A percentile compares a stretch with the other conserved stretches of the same genome.
Conservation (phyloP, 1,284 basidiomycete genomes). For the Tylopilus sp. region DNA sequence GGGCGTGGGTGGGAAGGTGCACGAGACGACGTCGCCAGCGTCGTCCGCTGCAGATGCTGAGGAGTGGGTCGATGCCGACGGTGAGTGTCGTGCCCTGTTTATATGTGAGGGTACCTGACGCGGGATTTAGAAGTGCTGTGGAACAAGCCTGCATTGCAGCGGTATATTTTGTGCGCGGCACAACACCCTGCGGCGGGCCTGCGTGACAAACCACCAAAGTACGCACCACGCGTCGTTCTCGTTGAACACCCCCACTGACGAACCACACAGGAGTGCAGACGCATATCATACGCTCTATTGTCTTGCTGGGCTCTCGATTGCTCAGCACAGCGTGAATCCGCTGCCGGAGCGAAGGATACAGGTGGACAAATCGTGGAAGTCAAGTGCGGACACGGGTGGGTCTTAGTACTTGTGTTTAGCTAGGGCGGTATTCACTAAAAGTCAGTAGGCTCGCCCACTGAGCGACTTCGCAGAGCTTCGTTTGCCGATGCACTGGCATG, state of each 20-base stretch:
- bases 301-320: constrained; percentile 87
- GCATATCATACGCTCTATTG: constrained; percentile 95
- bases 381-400: constrained; percentile 29
- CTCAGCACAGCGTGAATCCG: constrained; percentile 82
- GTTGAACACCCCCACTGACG: not conserved
- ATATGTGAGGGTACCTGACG: not conserved
- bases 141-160: constrained; percentile 81
- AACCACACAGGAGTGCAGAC: constrained; percentile 73
- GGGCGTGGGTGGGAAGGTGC: constrained; percentile 53
- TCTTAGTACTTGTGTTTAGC: not conserved
- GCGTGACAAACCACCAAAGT: constrained; percentile 97
- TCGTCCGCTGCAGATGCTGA: constrained; percentile 35
- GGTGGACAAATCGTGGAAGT: constrained; percentile 58
- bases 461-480: constrained; percentile 60
- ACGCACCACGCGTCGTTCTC: not conserved
- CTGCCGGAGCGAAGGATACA: constrained; percentile 56
- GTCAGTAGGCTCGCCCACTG: constrained; percentile 25
- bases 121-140: constrained; percentile 58
- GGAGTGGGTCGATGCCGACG: constrained; percentile 75
- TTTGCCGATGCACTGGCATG: constrained; percentile 78
- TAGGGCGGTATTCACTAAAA: constrained; percentile 14
- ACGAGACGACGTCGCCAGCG: constrained; percentile 12
- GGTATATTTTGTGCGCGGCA: constrained; percentile 89
- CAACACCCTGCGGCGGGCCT: constrained; percentile 90
- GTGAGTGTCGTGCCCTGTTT: constrained; percentile 48